These are phyloP conservation scores for Daldinia childiae DNA, from an alignment of 495 filamentous ascomycete species.

Conservation along the genomic window DNA sequence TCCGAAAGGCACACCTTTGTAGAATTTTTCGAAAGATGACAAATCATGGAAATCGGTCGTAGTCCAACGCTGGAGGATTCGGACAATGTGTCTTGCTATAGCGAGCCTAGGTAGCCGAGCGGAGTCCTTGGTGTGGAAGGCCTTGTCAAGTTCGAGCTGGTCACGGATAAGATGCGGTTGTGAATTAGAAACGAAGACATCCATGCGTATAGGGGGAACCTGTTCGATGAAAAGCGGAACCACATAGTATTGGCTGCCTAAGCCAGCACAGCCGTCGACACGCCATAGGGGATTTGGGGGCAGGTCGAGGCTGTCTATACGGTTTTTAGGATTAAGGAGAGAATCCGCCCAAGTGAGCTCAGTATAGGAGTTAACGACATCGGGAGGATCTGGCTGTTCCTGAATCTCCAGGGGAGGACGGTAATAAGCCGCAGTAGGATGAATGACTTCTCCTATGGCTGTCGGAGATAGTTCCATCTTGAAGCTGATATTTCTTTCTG, in stretches of 20 bases:
- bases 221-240: conserved; percentile 53
- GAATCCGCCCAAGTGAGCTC: conserved; percentile 49
- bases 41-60: conserved; percentile 35
- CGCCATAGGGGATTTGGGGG: conserved; percentile 54
- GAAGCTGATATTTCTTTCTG: conserved; percentile 4
- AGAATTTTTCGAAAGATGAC: conserved; percentile 45
- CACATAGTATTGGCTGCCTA: conserved; percentile 60
- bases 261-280: conserved; percentile 59
- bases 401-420: conserved; percentile 14
- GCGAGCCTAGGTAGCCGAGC: conserved; percentile 52
- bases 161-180: conserved; percentile 50
- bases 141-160: conserved; percentile 53
- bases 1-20: conserved; percentile 54
- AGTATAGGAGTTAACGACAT: not conserved
- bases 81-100: conserved; percentile 54
- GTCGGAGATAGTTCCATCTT: conserved; percentile 56
- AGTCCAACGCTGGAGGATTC: conserved; percentile 57
- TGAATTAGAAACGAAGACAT: conserved; percentile 59
- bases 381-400: conserved; percentile 1
- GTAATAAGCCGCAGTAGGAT: conserved; percentile 60
- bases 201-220: conserved; percentile 57
- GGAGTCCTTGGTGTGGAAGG: conserved; percentile 60
- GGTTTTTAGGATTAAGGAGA: conserved; percentile 61
- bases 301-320: conserved; percentile 59
- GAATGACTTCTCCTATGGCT: conserved; percentile 58